Percentiles rank a stretch among this genome's conserved stretches.
Conservation (phyloP, 306 rosid species). For the Lathyrus tuberosus region DNA sequence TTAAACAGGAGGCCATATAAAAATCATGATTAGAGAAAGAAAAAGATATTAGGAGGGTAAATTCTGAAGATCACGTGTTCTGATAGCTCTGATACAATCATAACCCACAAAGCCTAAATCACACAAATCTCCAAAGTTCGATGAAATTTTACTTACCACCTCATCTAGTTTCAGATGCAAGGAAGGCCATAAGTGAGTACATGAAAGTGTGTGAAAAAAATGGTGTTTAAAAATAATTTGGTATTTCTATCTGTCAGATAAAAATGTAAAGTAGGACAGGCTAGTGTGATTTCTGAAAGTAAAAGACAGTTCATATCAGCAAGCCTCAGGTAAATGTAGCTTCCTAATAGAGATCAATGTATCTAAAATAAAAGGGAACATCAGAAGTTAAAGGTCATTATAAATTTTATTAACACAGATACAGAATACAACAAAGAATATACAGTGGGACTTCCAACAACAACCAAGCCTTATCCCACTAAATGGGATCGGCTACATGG, state of each 20-base stretch:
- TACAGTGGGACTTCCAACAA: neutral
- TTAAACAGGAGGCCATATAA: constrained; percentile 19
- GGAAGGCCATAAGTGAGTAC: constrained; percentile 4
- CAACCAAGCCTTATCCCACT: too few relatives aligned
- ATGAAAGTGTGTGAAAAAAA: neutral
- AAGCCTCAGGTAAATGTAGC: neutral
- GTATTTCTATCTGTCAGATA: neutral
- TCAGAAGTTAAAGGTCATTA: neutral
- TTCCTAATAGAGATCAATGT: neutral
- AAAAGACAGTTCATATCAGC: too few relatives aligned
- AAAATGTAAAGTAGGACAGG: neutral
- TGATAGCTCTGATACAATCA: neutral
- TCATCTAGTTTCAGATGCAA: constrained; percentile 17
- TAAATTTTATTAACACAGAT: constrained; percentile 21
- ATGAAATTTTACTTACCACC: neutral
- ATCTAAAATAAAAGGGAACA: neutral
- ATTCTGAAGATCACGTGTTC: neutral
- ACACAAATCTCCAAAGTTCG: constrained; percentile 8
- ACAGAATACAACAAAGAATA: neutral
- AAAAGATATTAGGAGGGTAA: neutral
- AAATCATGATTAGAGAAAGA: constrained; percentile 4
- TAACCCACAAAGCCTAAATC: constrained; percentile 1
- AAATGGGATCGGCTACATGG: too few relatives aligned
- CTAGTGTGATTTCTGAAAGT: too few relatives aligned
- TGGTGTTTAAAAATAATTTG: neutral